Conservation (phyloP, 129 eudicot genomes). For the Flaveria bidentis region DNA sequence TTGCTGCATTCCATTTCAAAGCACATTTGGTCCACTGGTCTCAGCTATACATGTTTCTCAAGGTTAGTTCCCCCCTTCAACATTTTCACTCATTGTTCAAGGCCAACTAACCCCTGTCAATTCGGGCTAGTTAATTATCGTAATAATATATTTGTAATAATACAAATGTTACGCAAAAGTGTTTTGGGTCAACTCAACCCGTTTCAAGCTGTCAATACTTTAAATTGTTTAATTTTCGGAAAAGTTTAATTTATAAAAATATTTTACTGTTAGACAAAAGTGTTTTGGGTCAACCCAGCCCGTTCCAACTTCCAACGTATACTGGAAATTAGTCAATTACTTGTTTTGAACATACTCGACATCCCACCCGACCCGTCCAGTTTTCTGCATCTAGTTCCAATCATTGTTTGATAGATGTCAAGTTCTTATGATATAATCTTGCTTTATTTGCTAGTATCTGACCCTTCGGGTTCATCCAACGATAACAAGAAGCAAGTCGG, state of each 20-base stretch:
- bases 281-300: background rate
- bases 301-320: background rate
- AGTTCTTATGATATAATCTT: background rate
- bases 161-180: background rate
- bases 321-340: background rate
- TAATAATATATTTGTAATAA: background rate
- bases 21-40: conserved; percentile 69
- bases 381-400: background rate
- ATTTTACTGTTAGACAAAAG: no score
- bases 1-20: conserved; percentile 71
- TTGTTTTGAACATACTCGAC: background rate
- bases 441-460: conserved; percentile 38
- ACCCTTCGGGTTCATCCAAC: conserved; percentile 31
- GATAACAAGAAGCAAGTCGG: conserved; percentile 43
- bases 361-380: background rate
- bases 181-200: background rate
- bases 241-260: no score
- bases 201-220: no score
- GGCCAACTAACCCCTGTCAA: background rate
- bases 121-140: background rate
- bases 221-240: no score
- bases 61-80: conserved; percentile 42
- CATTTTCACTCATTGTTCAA: background rate
- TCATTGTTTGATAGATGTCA: background rate
- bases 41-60: conserved; percentile 67